Conservation (phyloP, 1,284 basidiomycete species). For the Leccinum solheimii region DNA sequence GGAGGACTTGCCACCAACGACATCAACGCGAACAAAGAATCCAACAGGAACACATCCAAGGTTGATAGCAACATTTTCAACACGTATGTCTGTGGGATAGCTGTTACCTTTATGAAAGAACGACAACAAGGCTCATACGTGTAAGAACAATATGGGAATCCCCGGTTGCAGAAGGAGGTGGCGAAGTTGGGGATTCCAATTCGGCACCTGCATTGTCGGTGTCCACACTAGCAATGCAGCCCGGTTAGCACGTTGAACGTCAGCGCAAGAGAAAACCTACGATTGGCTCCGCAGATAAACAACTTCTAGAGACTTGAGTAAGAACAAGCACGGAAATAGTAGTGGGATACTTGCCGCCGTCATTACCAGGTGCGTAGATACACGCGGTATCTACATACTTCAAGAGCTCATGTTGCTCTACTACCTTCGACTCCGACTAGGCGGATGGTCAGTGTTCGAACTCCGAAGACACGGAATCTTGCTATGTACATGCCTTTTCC, state of each 20-base stretch:
- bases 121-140: not conserved
- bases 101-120: not conserved
- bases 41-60: conserved; percentile 16
- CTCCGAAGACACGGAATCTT: not conserved
- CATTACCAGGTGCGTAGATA: not conserved
- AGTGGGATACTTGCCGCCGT: not conserved
- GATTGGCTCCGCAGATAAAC: not conserved
- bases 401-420: not conserved
- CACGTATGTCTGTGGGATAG: conserved; percentile 10
- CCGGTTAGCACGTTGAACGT: not conserved
- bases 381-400: not conserved
- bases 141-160: not conserved
- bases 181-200: not conserved
- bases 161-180: not conserved
- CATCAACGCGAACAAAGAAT: conserved; percentile 13
- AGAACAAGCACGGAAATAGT: not conserved
- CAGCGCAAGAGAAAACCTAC: not conserved
- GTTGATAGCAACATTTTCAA: conserved; percentile 1
- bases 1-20: not conserved
- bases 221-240: not conserved
- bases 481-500: not conserved
- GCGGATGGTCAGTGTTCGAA: not conserved
- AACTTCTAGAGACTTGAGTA: not conserved
- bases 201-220: not conserved
- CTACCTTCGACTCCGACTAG: not conserved